Conservation (phyloP, 768 basidiomycete genomes). For the Zangia roseola region DNA sequence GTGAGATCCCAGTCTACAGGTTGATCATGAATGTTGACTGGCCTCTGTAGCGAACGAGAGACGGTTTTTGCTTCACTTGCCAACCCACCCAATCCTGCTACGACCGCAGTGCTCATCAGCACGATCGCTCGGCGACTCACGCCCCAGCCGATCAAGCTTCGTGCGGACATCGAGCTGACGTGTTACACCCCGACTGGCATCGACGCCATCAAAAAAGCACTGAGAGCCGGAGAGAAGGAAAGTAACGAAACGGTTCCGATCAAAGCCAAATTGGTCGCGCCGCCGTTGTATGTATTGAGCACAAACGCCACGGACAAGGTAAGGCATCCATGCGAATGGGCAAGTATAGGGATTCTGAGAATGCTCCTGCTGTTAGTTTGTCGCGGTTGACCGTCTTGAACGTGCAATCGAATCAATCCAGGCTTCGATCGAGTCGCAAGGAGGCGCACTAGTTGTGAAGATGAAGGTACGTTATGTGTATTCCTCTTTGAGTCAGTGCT, state of each 20-base stretch:
- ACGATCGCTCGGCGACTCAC: constrained; percentile 95
- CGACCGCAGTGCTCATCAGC: constrained; percentile 60
- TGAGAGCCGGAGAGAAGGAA: constrained; percentile 83
- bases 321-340: constrained; percentile 6
- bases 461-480: constrained; percentile 70
- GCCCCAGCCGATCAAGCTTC: constrained; percentile 97
- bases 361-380: constrained; percentile 46
- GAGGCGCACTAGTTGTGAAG: constrained; percentile 87
- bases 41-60: constrained; percentile 57
- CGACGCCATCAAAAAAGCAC: constrained; percentile 92
- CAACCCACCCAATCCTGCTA: constrained; percentile 53
- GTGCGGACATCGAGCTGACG: constrained; percentile 95
- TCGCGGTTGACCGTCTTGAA: constrained; percentile 90
- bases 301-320: constrained; percentile 98
- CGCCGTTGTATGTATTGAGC: constrained; percentile 92
- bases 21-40: constrained; percentile 32
- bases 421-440: constrained; percentile 75
- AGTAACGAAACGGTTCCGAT: constrained; percentile 91
- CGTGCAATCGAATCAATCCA: constrained; percentile 92
- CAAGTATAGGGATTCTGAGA: neutral
- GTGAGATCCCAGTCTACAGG: constrained; percentile 45
- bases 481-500: neutral
- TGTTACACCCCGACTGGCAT: constrained; percentile 96
- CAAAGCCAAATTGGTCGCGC: constrained; percentile 95
- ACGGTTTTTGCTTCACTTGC: constrained; percentile 75